Evolutionary conservation across 2,329 filamentous ascomycete genomes (phyloP).

Genomic region (Nemania abortiva): DNA sequence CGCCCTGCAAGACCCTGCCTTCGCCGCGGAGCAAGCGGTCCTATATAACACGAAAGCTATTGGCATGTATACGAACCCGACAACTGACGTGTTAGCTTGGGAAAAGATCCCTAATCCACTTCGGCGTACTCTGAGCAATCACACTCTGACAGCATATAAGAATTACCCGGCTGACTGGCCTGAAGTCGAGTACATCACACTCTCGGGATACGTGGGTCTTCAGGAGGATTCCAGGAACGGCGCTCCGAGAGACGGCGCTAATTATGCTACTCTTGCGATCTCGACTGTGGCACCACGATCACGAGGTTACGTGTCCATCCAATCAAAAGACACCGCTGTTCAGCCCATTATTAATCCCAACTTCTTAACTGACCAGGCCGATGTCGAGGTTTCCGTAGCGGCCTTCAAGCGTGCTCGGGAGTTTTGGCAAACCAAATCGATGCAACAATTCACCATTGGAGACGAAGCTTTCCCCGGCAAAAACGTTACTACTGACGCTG

Average conservation of each 20-base stretch:
- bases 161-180: conserved; percentile 2
- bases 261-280: background rate
- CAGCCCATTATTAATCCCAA: conserved; percentile 56
- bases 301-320: conserved; percentile 24
- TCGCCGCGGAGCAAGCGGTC: conserved; percentile 17
- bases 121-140: background rate
- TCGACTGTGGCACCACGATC: background rate
- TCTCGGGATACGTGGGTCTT: background rate
- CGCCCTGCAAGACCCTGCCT: background rate
- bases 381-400: conserved; percentile 59
- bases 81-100: background rate
- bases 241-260: background rate
- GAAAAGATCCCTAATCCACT: background rate
- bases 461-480: conserved; percentile 23
- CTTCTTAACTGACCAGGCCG: conserved; percentile 58
- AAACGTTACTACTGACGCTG: conserved; percentile 3
- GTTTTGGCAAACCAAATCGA: conserved; percentile 16
- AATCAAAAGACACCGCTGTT: conserved; percentile 17
- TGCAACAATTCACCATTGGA: conserved; percentile 8
- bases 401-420: conserved; percentile 58
- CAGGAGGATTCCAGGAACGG: background rate
- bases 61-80: conserved; percentile 1
- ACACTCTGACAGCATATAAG: background rate
- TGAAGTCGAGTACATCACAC: background rate
- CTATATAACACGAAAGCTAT: background rate